Conservation (phyloP, 2,329 filamentous ascomycete genomes). For the Blastomyces percursus region DNA sequence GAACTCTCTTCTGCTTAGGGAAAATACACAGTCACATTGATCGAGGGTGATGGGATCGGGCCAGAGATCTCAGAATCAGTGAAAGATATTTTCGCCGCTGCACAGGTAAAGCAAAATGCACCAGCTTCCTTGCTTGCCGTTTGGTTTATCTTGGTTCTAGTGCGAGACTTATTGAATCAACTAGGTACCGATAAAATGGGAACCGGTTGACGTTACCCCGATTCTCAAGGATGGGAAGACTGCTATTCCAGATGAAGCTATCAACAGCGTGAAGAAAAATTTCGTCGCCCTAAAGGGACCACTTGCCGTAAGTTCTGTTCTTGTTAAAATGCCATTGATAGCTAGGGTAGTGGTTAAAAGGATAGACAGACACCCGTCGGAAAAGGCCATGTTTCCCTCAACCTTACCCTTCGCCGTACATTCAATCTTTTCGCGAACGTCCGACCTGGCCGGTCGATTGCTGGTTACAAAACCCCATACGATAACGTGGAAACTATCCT, state of each 20-base stretch:
- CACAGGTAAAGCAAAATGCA: conserved; percentile 53
- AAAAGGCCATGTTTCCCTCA: conserved; percentile 98
- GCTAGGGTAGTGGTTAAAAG: background rate
- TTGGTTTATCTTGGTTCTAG: background rate
- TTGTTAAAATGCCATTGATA: background rate
- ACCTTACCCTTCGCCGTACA: conserved; percentile 93
- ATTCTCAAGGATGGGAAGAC: conserved; percentile 91
- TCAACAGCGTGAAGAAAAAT: conserved; percentile 87
- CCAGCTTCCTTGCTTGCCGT: background rate
- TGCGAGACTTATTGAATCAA: conserved; percentile 15
- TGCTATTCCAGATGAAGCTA: conserved; percentile 82
- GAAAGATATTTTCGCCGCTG: conserved; percentile 96
- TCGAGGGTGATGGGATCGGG: conserved; percentile 98
- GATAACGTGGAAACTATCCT: conserved; percentile 93
- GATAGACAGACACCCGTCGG: conserved; percentile 69
- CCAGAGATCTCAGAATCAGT: conserved; percentile 96
- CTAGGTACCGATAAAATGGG: conserved; percentile 88
- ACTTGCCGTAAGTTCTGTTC: conserved; percentile 59
- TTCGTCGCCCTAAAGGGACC: conserved; percentile 97
- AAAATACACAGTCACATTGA: conserved; percentile 90
- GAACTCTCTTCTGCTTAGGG: conserved; percentile 46
- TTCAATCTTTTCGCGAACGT: conserved; percentile 99
- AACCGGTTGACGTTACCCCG: conserved; percentile 91
- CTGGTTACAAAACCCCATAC: conserved; percentile 97
- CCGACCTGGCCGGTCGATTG: conserved; percentile 92